Evolutionary conservation across 306 rosid genomes (phyloP).

Genomic region (Lotus japonicus): DNA sequence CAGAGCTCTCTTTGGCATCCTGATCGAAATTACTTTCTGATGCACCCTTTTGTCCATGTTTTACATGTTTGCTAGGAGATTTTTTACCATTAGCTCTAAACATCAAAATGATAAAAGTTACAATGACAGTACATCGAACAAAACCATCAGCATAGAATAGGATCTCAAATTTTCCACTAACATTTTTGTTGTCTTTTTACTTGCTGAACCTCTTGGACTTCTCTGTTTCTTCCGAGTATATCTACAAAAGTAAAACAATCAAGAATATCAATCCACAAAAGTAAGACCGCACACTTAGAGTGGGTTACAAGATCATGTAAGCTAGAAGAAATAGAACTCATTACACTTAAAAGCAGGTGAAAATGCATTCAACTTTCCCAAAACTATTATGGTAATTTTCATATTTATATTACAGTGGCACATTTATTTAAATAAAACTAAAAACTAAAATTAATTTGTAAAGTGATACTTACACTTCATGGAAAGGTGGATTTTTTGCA

Average conservation of each 20-base stretch:
- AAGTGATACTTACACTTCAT: constrained; percentile 50
- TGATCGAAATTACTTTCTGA: constrained; percentile 36
- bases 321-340: constrained; percentile 12
- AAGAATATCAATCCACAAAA: constrained; percentile 23
- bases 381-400: not conserved
- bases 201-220: constrained; percentile 34
- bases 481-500: constrained; percentile 40
- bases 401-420: not conserved
- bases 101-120: constrained; percentile 18
- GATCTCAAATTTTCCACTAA: constrained; percentile 37
- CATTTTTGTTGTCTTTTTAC: constrained; percentile 47
- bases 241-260: constrained; percentile 44
- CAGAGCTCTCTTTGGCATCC: constrained; percentile 56
- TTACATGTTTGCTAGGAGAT: constrained; percentile 49
- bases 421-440: not conserved
- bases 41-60: constrained; percentile 38
- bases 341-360: constrained; percentile 2
- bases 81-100: constrained; percentile 58
- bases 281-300: constrained; percentile 15
- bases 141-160: constrained; percentile 13
- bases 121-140: constrained; percentile 1
- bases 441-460: constrained; percentile 11
- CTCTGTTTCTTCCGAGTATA: constrained; percentile 51
- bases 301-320: constrained; percentile 1
- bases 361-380: not conserved